Conservation (phyloP, 768 basidiomycete genomes). For the Serendipita sp. region DNA sequence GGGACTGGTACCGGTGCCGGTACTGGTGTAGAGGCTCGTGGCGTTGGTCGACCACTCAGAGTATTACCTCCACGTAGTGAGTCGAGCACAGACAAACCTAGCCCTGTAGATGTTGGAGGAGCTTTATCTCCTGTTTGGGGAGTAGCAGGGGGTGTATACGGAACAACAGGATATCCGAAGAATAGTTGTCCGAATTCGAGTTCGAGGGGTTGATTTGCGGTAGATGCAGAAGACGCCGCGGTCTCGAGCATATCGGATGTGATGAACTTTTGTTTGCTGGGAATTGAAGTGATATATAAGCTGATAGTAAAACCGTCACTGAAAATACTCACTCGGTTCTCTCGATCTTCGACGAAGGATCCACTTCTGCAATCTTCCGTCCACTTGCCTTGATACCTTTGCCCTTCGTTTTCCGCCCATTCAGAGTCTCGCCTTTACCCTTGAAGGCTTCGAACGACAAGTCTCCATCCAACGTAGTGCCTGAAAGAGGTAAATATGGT, state of each 20-base stretch:
- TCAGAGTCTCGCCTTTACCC: constrained; percentile 81
- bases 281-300: constrained; percentile 10
- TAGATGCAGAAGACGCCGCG: constrained; percentile 25
- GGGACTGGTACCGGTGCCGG: constrained; percentile 30
- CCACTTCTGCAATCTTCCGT: constrained; percentile 62
- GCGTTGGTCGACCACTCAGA: constrained; percentile 36
- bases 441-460: constrained; percentile 64
- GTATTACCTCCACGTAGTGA: constrained; percentile 44
- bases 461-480: too few species aligned
- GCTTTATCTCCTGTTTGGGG: neutral
- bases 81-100: neutral
- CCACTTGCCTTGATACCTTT: constrained; percentile 59
- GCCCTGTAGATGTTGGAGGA: constrained; percentile 29
- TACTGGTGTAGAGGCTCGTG: constrained; percentile 18
- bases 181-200: constrained; percentile 90
- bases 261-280: constrained; percentile 66
- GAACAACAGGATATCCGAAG: constrained; percentile 77
- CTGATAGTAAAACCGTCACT: constrained; percentile 1
- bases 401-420: constrained; percentile 85
- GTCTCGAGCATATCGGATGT: constrained; percentile 63
- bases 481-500: neutral
- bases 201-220: constrained; percentile 78
- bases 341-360: constrained; percentile 72
- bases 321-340: constrained; percentile 61
- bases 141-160: constrained; percentile 30